Evolutionary conservation across 1,284 basidiomycete genomes (phyloP), one percentile per base, ranked within the genome.

Genomic region (Meira miltonrushii): DNA sequence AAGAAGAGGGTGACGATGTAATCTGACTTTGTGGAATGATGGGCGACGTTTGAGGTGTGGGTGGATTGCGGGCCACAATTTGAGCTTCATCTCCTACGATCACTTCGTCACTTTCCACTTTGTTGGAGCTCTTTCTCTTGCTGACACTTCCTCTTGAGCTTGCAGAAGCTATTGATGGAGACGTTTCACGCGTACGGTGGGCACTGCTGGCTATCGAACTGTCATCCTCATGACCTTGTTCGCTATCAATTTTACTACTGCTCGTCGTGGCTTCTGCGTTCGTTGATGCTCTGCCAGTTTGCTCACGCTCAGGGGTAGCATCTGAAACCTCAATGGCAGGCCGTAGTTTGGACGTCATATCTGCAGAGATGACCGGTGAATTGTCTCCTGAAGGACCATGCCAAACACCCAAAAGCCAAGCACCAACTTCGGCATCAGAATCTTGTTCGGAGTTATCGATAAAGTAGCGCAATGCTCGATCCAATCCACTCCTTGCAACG

Each of bases 351-450:
- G 28, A 33, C 3, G 17, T 23, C 17, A 23, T 33, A 33, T 8
- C 28, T 33, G 28, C 28, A 8, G 28, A 3, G 8, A 33, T 8
- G 8, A 4, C 28, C 3, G 43, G 17, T 44, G 43, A 44, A 44
- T 17, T 44, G 43, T 17, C 28, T 25, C 15, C 38, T 6, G 25
- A 39, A 21, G 68, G 66, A 39, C 65, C 69, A 53, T 74, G 71
- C 63, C 62, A 65, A 11, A 74, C 70, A 21, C 71, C 71, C 11
- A 74, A 66, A 40, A 74, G 65, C 72, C 72, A 74, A 40, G 70
- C 70, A 2, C 61, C 70, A 19, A 69, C 68, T 23, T 67, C 68
- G 13, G 39, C 33, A 8, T 54, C 58, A 5, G 52, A 60, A 47
- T 15, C 44, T 15, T 52, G 39, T 2, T 58, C 55, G 17, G 67